Evolutionary conservation across 2,329 filamentous ascomycete species (phyloP).

Genomic region (Sporothrix protearum): DNA sequence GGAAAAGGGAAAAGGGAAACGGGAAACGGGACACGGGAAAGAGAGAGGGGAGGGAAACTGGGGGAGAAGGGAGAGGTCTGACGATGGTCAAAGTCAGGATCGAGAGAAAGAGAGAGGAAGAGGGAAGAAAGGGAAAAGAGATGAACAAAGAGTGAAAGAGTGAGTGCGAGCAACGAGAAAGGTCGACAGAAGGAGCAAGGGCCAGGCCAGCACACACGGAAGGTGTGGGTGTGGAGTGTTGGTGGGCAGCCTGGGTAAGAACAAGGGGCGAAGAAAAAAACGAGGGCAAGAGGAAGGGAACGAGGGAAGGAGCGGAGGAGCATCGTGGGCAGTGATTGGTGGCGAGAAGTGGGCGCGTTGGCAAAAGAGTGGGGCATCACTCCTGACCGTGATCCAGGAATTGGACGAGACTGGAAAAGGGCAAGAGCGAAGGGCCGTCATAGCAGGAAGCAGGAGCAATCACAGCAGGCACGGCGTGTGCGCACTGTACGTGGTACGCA

Average conservation of each 20-base stretch:
- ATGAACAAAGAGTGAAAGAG: neutral
- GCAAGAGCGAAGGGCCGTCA: neutral
- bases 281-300: neutral
- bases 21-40: neutral
- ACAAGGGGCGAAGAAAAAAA: slow-evolving; percentile 7
- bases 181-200: slow-evolving; percentile 13
- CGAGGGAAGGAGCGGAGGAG: slow-evolving; percentile 13
- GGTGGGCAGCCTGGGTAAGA: slow-evolving; percentile 9
- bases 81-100: slow-evolving; percentile 11
- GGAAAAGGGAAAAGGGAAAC: neutral
- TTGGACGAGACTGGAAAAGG: neutral
- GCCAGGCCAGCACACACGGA: neutral
- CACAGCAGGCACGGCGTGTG: neutral
- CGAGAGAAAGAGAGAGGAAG: neutral
- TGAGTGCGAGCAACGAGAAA: neutral
- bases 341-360: slow-evolving; percentile 3
- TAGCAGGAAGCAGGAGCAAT: neutral
- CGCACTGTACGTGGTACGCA: neutral
- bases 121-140: neutral
- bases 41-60: neutral
- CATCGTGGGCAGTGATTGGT: slow-evolving; percentile 6
- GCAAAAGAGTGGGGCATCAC: slow-evolving; percentile 4
- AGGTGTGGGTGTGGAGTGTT: slow-evolving; percentile 6
- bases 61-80: neutral
- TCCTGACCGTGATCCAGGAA: neutral